Evolutionary conservation across 2,329 filamentous ascomycete species (phyloP).

Genomic region (Penicillium digitatum): DNA sequence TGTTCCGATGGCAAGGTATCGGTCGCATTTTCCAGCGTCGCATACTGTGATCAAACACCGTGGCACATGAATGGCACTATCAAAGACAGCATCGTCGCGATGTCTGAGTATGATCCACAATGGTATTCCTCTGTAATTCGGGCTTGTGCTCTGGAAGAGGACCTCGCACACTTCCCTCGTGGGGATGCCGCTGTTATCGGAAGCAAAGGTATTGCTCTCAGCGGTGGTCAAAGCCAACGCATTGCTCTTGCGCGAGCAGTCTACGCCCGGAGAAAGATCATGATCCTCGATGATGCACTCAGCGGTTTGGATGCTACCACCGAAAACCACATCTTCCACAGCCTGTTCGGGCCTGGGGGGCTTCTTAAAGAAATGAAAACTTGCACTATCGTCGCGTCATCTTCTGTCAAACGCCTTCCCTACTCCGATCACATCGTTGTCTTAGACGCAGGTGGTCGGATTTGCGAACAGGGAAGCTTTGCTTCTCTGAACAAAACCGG

Average conservation of each 20-base stretch:
- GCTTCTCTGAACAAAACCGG: conserved; percentile 33
- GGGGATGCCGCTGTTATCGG: conserved; percentile 49
- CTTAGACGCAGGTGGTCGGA: conserved; percentile 36
- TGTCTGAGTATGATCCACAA: conserved; percentile 33
- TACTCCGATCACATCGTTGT: conserved; percentile 44
- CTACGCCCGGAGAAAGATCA: conserved; percentile 47
- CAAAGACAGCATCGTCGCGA: conserved; percentile 39
- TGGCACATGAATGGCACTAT: conserved; percentile 44
- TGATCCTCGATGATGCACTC: conserved; percentile 52
- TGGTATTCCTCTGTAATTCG: conserved; percentile 39
- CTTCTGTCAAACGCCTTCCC: conserved; percentile 40
- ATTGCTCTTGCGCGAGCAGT: conserved; percentile 53
- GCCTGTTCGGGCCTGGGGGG: conserved; percentile 46
- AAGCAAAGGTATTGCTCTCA: conserved; percentile 50
- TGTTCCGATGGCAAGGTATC: conserved; percentile 34
- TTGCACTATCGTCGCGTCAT: conserved; percentile 41
- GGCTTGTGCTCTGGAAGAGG: conserved; percentile 38
- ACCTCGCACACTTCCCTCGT: conserved; percentile 39
- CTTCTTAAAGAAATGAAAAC: conserved; percentile 41
- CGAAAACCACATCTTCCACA: conserved; percentile 48
- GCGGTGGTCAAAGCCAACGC: conserved; percentile 52
- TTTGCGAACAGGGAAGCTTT: conserved; percentile 44
- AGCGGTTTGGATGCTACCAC: conserved; percentile 50
- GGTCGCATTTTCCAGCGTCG: conserved; percentile 31
- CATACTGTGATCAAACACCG: conserved; percentile 43